Conservation (phyloP, 306 rosid species). For the Hippophae gyantsensis region DNA sequence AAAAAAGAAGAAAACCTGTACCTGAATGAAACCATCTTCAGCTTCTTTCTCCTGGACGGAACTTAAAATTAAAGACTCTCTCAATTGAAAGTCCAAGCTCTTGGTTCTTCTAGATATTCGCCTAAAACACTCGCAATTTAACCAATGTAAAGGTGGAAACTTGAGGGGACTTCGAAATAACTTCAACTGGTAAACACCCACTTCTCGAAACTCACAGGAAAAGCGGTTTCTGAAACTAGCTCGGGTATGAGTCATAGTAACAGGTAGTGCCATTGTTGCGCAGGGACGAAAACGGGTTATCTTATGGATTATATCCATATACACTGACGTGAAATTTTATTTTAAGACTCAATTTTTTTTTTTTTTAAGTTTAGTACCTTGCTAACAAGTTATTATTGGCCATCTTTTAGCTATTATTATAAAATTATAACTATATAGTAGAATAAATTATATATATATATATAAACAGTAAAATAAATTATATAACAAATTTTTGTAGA, state of each 20-base stretch:
- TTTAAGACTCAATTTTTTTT: too few relatives aligned
- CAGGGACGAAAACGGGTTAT: background rate
- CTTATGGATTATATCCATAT: too few relatives aligned
- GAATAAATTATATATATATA: too few relatives aligned
- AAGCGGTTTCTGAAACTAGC: constrained; percentile 14
- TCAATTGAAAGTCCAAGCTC: constrained; percentile 20
- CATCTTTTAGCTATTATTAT: too few relatives aligned
- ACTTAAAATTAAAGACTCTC: constrained; percentile 16
- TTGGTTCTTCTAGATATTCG: constrained; percentile 7
- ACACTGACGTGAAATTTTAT: too few relatives aligned
- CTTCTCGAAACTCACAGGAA: constrained; percentile 21
- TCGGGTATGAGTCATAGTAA: constrained; percentile 31
- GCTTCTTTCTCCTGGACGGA: constrained; percentile 57
- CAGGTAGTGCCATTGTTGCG: constrained; percentile 41
- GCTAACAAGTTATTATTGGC: too few relatives aligned
- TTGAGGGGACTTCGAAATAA: constrained; percentile 20
- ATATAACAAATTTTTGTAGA: too few relatives aligned
- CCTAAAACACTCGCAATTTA: constrained; percentile 22
- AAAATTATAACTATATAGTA: too few relatives aligned
- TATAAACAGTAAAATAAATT: too few relatives aligned
- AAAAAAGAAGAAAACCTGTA: constrained; percentile 5
- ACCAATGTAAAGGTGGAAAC: constrained; percentile 18
- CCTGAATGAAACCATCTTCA: constrained; percentile 52
- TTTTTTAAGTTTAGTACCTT: too few relatives aligned
- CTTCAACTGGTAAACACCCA: constrained; percentile 24